Evolutionary conservation across 1,139 yeast genomes (phyloP), one percentile per base, ranked within the genome.

Genomic region (Yamadazyma dushanensis): DNA sequence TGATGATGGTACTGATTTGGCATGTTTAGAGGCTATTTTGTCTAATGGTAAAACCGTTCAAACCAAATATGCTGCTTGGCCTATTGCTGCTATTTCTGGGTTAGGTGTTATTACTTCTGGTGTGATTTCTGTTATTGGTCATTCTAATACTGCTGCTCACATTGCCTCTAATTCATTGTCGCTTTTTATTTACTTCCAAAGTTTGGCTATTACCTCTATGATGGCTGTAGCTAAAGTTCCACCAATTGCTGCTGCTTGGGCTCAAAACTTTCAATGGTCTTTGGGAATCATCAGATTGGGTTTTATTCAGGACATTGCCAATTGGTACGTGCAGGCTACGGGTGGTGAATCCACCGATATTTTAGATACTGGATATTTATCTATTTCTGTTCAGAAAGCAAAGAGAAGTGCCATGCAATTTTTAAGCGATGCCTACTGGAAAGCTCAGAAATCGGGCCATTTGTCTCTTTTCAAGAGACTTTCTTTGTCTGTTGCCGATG

Each of bases 241-340:
- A 7, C 98, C 98, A 5, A 88, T 92, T 46, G 97, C 97, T 8
- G 92, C 96, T 2, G 94, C 97, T 3, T 92, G 99, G 99, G 83
- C 95, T 24, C 96, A 92, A 60, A 92, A 92, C 66, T 92, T 92
- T 69, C 82, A 81, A 65, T 92, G 98, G 98, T 82, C 97, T 5
- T 74, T 92, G 73, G 98, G 98, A 37, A 80, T 92, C 45, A 87
- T 94, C 50, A 73, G 76, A 39, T 79, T 80, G 8, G 66, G 66
- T n/a, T 88, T 90, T 54, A 84, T 92, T 78, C 98, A 92, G 61
- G 60, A 70, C 33, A 86, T 90, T 40, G 83, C 95, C 50, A 78
- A 82, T 57, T 92, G 98, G 98, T 92, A 92, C 62, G 81, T 92
- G 39, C 96, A 90, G 62, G 71, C 96, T n/a, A 92, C 98, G 1